These are phyloP conservation scores for Thuidium tamariscinum DNA, from an alignment of 225 moss, liverwort and hornwort species.

Conservation along the genomic window DNA sequence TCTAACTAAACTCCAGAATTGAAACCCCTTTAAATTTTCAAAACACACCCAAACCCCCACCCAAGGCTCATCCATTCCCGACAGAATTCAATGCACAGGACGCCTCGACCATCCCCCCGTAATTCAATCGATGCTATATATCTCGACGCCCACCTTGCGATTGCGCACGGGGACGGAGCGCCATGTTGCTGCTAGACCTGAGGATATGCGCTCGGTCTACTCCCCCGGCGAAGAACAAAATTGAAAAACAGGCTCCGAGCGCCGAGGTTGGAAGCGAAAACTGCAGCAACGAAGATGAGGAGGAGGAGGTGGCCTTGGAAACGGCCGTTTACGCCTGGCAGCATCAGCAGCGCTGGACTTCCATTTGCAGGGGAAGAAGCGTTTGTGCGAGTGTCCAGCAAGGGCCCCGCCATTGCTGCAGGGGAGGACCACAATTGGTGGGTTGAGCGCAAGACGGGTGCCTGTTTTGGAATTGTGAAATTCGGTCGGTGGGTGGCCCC, in stretches of 20 bases:
- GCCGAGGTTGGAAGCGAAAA: not conserved
- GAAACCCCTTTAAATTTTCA: not conserved
- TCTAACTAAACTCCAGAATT: not conserved
- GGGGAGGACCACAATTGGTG: not conserved
- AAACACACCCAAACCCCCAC: not conserved
- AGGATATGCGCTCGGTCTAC: too few species aligned
- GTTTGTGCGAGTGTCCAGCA: not conserved
- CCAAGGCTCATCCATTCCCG: not conserved
- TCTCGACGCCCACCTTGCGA: not conserved
- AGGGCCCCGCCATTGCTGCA: not conserved
- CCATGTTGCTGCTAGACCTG: not conserved
- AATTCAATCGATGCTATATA: not conserved
- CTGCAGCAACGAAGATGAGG: not conserved
- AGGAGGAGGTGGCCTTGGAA: not conserved
- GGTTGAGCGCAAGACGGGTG: not conserved
- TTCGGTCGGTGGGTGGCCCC: not conserved
- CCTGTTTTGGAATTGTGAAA: too few species aligned
- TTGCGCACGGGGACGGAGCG: not conserved
- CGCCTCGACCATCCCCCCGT: not conserved
- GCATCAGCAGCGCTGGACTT: not conserved
- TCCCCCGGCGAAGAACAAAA: not conserved
- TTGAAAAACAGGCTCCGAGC: not conserved
- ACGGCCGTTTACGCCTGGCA: not conserved
- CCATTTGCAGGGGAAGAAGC: not conserved
- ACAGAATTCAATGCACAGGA: not conserved